Percentiles rank a stretch among this genome's conserved stretches.
These are phyloP conservation scores for Ophiostoma sp. DNA, from an alignment of 2,329 filamentous ascomycete genomes.

Conservation along the genomic window DNA sequence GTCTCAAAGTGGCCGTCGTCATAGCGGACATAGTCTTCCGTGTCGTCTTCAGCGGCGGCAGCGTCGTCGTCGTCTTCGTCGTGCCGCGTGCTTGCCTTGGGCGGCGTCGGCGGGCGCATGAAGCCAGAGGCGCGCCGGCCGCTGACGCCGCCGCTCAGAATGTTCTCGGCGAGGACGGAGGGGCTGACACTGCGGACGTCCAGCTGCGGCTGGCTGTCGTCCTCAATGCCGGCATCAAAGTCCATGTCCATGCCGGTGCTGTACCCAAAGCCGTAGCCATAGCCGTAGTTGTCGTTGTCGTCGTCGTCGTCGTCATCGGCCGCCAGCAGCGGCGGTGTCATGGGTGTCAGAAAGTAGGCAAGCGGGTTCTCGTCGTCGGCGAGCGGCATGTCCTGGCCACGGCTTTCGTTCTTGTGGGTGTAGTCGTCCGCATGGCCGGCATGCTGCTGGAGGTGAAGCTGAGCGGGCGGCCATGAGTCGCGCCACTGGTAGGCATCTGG, in stretches of 20 bases:
- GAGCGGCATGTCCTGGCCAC: constrained; percentile 29
- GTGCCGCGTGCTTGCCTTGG: neutral
- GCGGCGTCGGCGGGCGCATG: constrained; percentile 39
- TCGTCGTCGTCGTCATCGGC: constrained; percentile 38
- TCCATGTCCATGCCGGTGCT: constrained; percentile 44
- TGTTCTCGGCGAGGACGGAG: constrained; percentile 45
- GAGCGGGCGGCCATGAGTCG: constrained; percentile 51
- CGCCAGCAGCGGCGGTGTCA: constrained; percentile 29
- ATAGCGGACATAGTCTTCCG: constrained; percentile 29
- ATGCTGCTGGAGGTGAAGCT: constrained; percentile 41
- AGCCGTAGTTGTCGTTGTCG: constrained; percentile 35
- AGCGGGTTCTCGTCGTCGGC: constrained; percentile 49
- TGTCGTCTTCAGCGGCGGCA: constrained; percentile 39
- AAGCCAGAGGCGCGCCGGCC: constrained; percentile 28
- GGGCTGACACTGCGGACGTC: constrained; percentile 52
- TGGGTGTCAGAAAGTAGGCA: constrained; percentile 49
- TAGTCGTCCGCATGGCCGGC: constrained; percentile 33
- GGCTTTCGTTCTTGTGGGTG: constrained; percentile 31
- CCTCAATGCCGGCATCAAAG: constrained; percentile 55
- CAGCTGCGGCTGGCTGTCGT: constrained; percentile 40
- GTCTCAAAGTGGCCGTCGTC: constrained; percentile 38
- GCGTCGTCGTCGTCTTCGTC: constrained; percentile 37
- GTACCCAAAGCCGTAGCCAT: constrained; percentile 24
- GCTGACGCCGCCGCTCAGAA: constrained; percentile 40
- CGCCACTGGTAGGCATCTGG: constrained; percentile 27